A percentile compares a stretch with the other conserved stretches of the same genome.
Conservation (phyloP, 805 yeast species). For the Schwanniomyces vanrijiae region DNA sequence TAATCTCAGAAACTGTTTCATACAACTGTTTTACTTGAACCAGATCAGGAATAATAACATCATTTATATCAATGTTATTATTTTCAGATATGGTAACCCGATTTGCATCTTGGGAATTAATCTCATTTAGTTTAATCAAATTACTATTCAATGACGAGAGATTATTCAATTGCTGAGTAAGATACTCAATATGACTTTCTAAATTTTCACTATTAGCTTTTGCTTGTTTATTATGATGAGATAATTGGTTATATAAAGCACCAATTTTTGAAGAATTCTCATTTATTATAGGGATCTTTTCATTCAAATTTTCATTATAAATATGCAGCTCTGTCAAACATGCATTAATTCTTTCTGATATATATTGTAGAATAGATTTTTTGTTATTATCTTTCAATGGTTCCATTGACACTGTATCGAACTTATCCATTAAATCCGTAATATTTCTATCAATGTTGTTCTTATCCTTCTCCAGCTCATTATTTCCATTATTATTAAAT, state of each 20-base stretch:
- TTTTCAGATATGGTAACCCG: constrained; percentile 14
- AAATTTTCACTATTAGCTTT: constrained; percentile 32
- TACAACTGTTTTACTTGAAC: constrained; percentile 57
- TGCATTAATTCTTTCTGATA: constrained; percentile 17
- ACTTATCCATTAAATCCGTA: constrained; percentile 19
- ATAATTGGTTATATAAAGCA: constrained; percentile 31
- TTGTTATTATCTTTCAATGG: background rate
- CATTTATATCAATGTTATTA: constrained; percentile 25
- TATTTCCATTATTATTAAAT: no score
- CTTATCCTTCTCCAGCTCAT: no score
- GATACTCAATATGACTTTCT: constrained; percentile 27
- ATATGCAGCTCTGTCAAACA: background rate
- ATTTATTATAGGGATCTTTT: constrained; percentile 10
- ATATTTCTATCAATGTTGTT: no score
- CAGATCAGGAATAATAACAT: constrained; percentile 40
- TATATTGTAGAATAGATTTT: constrained; percentile 6
- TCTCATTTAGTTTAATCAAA: constrained; percentile 21
- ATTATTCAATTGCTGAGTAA: constrained; percentile 22
- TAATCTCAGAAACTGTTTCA: constrained; percentile 61
- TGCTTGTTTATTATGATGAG: constrained; percentile 37
- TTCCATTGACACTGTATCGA: constrained; percentile 8
- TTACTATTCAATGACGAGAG: constrained; percentile 24
- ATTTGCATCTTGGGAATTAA: constrained; percentile 19
- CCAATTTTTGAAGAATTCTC: constrained; percentile 19
- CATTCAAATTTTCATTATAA: constrained; percentile 8